Percentiles rank a stretch among this genome's conserved stretches.
phyloP scores from a whole-genome alignment of 768 basidiomycete species.

The Russula virescens region DNA sequence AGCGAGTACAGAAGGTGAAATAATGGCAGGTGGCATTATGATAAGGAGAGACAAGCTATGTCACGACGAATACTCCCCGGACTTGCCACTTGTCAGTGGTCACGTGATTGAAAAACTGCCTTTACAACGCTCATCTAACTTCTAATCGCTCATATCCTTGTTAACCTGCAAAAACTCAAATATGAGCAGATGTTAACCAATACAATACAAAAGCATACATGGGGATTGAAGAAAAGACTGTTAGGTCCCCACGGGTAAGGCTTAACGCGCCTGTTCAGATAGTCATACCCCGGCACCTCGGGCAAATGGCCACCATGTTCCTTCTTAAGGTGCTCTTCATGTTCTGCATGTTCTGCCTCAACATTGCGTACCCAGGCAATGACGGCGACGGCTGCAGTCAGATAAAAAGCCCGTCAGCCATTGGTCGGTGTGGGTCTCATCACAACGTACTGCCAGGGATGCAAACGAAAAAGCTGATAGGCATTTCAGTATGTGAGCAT shows the following conservation, averaged over 20 bases:
- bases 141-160: constrained; percentile 50
- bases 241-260: constrained; percentile 86
- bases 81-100: neutral
- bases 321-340: constrained; percentile 61
- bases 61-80: neutral
- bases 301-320: constrained; percentile 72
- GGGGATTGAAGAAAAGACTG: constrained; percentile 74
- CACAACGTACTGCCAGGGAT: constrained; percentile 60
- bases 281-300: constrained; percentile 65
- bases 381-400: constrained; percentile 26
- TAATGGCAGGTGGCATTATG: constrained; percentile 81
- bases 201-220: constrained; percentile 39
- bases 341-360: constrained; percentile 61
- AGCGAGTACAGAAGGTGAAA: constrained; percentile 94
- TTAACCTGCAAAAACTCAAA: constrained; percentile 42
- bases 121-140: constrained; percentile 8
- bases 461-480: constrained; percentile 63
- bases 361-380: constrained; percentile 45
- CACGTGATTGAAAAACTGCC: neutral
- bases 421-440: neutral
- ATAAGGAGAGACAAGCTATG: neutral
- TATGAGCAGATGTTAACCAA: constrained; percentile 8
- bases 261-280: constrained; percentile 68
- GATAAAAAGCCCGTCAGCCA: neutral
- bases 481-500: constrained; percentile 13